Evolutionary conservation across 1,139 yeast genomes (phyloP).

Genomic region (Schizosaccharomyces versatilis): DNA sequence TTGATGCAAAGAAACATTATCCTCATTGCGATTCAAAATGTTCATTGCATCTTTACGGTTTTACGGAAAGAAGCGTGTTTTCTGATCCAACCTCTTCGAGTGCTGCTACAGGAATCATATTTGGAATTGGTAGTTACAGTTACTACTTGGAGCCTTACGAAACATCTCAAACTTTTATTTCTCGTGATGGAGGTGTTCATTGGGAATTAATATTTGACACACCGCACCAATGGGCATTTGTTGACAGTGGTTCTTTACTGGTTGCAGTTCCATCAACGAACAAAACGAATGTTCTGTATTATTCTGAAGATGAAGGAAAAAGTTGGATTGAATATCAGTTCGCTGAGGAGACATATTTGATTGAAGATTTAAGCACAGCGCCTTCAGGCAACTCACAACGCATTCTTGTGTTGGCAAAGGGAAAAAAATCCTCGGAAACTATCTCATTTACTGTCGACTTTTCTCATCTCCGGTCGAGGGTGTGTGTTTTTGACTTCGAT

Average conservation of each 20-base stretch:
- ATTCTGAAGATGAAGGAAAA: slow-evolving; percentile 60
- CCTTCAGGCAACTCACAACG: slow-evolving; percentile 74
- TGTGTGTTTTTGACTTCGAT: slow-evolving; percentile 30
- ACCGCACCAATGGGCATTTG: slow-evolving; percentile 77
- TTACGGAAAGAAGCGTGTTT: slow-evolving; percentile 61
- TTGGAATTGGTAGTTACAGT: slow-evolving; percentile 86
- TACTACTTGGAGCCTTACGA: slow-evolving; percentile 28
- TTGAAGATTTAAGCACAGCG: slow-evolving; percentile 65
- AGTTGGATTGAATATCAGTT: slow-evolving; percentile 52
- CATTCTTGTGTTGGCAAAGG: slow-evolving; percentile 35
- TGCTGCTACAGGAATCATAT: slow-evolving; percentile 67
- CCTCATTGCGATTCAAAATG: slow-evolving; percentile 35
- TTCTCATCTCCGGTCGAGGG: slow-evolving; percentile 27
- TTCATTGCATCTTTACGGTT: slow-evolving; percentile 73
- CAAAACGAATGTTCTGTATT: slow-evolving; percentile 35
- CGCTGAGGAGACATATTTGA: slow-evolving; percentile 30
- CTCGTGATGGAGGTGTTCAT: slow-evolving; percentile 70
- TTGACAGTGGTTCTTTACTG: slow-evolving; percentile 78
- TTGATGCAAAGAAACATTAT: slow-evolving; percentile 26
- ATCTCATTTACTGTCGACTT: slow-evolving; percentile 39
- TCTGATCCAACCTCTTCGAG: slow-evolving; percentile 76
- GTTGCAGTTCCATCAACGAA: slow-evolving; percentile 42
- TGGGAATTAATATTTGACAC: slow-evolving; percentile 69
- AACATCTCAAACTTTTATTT: slow-evolving; percentile 47
- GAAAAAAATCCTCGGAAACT: slow-evolving; percentile 25